Conservation (phyloP, 164 flowering plant genomes). For the Stephania japonica region DNA sequence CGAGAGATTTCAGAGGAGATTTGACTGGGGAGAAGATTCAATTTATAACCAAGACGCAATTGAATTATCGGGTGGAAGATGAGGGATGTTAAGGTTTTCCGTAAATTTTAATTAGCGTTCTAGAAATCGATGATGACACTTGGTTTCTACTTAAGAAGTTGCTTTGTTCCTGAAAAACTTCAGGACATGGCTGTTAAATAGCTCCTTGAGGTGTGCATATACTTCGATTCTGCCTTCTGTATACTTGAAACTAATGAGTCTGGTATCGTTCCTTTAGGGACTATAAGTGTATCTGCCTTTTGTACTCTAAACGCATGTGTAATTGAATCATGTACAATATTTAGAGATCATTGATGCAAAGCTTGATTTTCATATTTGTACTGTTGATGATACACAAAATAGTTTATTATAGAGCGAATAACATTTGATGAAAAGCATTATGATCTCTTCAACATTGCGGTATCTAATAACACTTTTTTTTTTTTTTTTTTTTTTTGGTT, state of each 20-base stretch:
- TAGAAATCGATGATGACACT: background rate
- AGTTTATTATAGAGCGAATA: too few species aligned
- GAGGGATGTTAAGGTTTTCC: slow-evolving; percentile 15
- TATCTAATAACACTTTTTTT: too few species aligned
- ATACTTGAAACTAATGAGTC: background rate
- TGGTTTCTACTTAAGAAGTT: background rate
- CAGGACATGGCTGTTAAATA: background rate
- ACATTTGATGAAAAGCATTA: too few species aligned
- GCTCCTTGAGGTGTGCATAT: background rate
- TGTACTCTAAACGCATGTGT: background rate
- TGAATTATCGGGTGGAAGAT: slow-evolving; percentile 94
- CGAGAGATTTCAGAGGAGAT: slow-evolving; percentile 71
- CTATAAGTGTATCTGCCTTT: background rate
- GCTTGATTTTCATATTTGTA: background rate
- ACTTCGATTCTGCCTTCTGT: background rate
- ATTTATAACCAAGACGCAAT: slow-evolving; percentile 71
- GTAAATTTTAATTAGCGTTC: background rate
- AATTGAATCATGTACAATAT: background rate
- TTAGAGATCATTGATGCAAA: background rate
- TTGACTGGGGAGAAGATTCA: slow-evolving; percentile 92
- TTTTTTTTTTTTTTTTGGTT: too few species aligned
- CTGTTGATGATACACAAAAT: too few species aligned
- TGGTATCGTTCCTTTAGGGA: too few species aligned
- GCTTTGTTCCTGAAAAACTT: background rate
- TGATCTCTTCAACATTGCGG: too few species aligned